Base-by-base conservation (phyloP, 257 asterid species). In the Vinca minor region DNA sequence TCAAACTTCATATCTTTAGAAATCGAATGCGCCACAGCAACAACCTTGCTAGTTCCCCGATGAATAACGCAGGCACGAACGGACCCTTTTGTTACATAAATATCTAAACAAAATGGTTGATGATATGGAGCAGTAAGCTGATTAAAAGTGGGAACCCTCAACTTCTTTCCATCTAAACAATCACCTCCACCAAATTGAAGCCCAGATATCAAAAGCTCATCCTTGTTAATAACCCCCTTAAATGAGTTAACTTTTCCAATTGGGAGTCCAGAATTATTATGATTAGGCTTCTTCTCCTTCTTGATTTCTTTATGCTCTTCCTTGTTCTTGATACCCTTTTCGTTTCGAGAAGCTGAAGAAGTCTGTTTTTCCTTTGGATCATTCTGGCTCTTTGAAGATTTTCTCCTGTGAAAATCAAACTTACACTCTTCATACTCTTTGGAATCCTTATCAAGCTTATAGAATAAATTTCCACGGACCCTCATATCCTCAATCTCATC, bases 1-100 rank as follows among this genome's bases (percentile, higher is more conserved):
- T 85, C 95, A 65, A 79, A 86, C 70, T 88, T 91, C 94, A 88
- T 79, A 71, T 88, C 96, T 81, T 91, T 86, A 10, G 96, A 91
- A 52, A 88, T 91, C 10, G 96, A 88, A 73, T 88, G 88, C 1
- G 98, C 81, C 59, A 78, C 90, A 26, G 69, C 88, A 17, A 91
- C 95, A 18, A 91, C 96, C 39, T 88, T 86, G 82, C 98, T 88
- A 47, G 96, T 86, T 42, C 87, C 87, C 5, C 96, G 86, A 50
- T 91, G 94, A 39, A 86, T 79, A 28, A 91, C 73, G 86, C 98
- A 74, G 12, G 95, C 96, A 46, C 96, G 84, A 6, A 81, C 88
- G 0, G 96, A 91, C 8, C 88, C 91, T 59, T 77, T 88, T 0
- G 95, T 80, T 25, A 91, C 63, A 53, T 74, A 80, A 49, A 88